Conservation (phyloP, 108 stramenopile genomes). For the Mediolabrus comicus region DNA sequence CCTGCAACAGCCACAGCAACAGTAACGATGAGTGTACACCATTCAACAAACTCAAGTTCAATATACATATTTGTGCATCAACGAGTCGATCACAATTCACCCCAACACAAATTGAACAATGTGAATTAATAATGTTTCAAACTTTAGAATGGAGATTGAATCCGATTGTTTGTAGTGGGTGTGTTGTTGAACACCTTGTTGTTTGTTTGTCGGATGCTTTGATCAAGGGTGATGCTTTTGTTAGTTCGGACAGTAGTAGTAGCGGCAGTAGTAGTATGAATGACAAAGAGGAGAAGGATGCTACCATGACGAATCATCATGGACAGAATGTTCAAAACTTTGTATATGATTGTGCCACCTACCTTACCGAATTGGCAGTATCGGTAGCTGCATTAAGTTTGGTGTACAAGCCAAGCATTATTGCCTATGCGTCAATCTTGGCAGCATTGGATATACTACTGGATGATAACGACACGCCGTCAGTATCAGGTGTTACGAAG, state of each 20-base stretch:
- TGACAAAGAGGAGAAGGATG: neutral
- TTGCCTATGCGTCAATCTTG: conserved; percentile 72
- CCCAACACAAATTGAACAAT: conserved; percentile 18
- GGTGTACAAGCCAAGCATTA: conserved; percentile 56
- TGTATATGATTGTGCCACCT: conserved; percentile 49
- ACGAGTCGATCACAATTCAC: conserved; percentile 42
- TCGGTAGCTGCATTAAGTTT: conserved; percentile 58
- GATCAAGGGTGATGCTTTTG: neutral
- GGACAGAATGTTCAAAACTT: neutral
- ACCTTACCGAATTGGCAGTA: conserved; percentile 74
- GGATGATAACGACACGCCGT: neutral
- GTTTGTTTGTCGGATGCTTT: conserved; percentile 3
- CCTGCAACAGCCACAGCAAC: neutral
- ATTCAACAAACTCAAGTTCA: conserved; percentile 30
- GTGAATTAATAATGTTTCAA: conserved; percentile 11
- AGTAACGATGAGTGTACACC: neutral
- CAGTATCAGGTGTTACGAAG: neutral
- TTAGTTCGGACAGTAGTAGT: neutral
- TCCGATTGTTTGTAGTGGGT: conserved; percentile 38
- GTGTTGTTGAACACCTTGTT: conserved; percentile 27
- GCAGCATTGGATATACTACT: conserved; percentile 62
- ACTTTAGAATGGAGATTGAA: conserved; percentile 39
- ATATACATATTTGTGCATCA: conserved; percentile 30
- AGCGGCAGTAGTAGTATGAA: neutral
- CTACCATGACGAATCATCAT: too few species aligned